These are phyloP conservation scores for Lecanicillium sp. DNA, from an alignment of 2,329 filamentous ascomycete genomes.

Conservation along the genomic window DNA sequence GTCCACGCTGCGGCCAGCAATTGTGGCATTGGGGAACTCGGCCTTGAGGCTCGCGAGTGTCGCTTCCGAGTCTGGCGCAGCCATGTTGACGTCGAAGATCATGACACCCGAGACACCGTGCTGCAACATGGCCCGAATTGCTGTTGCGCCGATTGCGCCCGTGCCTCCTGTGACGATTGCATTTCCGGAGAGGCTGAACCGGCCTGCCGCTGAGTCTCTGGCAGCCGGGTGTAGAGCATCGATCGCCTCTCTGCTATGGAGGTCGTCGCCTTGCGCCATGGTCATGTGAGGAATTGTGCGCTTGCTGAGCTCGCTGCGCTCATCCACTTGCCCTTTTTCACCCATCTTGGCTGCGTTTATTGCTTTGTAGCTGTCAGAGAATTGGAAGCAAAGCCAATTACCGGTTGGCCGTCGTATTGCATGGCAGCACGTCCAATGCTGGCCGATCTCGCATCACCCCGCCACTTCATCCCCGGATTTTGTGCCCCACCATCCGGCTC, in stretches of 20 bases:
- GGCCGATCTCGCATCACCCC: no score
- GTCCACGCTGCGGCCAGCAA: constrained; percentile 11
- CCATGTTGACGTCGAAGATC: constrained; percentile 51
- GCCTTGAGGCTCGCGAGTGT: constrained; percentile 7
- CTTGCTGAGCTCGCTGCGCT: constrained; percentile 15
- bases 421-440: no score
- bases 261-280: constrained; percentile 11
- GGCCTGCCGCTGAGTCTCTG: background rate
- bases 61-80: constrained; percentile 23
- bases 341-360: background rate
- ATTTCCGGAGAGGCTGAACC: constrained; percentile 8
- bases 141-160: constrained; percentile 19
- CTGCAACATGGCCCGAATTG: constrained; percentile 57
- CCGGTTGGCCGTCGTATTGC: no score
- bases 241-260: background rate
- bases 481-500: no score
- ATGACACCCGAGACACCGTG: constrained; percentile 53
- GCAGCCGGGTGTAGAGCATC: constrained; percentile 6
- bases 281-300: constrained; percentile 19
- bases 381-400: no score
- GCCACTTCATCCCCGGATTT: no score
- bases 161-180: constrained; percentile 52
- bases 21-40: constrained; percentile 13
- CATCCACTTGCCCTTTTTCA: constrained; percentile 3
- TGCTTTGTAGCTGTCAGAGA: no score